Conservation (phyloP, 1,284 basidiomycete genomes). For the Ceratobasidium sp. region DNA sequence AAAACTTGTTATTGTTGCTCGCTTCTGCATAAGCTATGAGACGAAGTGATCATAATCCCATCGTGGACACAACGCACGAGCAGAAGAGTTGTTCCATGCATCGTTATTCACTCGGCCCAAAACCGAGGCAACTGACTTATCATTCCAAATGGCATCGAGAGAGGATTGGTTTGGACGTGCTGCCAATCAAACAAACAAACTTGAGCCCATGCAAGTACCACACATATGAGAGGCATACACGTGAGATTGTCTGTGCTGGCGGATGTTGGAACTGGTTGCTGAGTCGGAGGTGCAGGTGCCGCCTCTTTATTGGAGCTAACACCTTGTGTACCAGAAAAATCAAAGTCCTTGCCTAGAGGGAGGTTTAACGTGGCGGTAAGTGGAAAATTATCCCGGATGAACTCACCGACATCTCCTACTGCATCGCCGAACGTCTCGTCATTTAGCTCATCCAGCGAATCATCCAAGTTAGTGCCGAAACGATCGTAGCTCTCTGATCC, state of each 20-base stretch:
- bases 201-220: neutral
- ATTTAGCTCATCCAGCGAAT: slow-evolving; percentile 89
- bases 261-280: slow-evolving; percentile 18
- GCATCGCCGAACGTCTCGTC: slow-evolving; percentile 92
- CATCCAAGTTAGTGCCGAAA: slow-evolving; percentile 85
- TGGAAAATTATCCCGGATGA: neutral
- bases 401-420: slow-evolving; percentile 68
- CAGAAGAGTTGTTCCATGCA: slow-evolving; percentile 1
- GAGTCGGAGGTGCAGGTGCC: slow-evolving; percentile 18
- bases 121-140: slow-evolving; percentile 74
- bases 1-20: slow-evolving; percentile 48
- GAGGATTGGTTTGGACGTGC: slow-evolving; percentile 47
- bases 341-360: slow-evolving; percentile 84
- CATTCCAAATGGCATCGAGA: slow-evolving; percentile 77
- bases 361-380: neutral
- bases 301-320: slow-evolving; percentile 18
- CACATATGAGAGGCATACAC: slow-evolving; percentile 5
- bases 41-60: slow-evolving; percentile 39
- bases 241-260: slow-evolving; percentile 40
- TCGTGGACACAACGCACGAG: neutral
- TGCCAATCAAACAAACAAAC: neutral
- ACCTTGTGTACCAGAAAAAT: slow-evolving; percentile 63
- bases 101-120: slow-evolving; percentile 16
- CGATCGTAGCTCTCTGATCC: slow-evolving; percentile 89
- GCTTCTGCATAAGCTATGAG: slow-evolving; percentile 50